Conservation (phyloP, 495 filamentous ascomycete genomes). For the Xylaria intraflava region DNA sequence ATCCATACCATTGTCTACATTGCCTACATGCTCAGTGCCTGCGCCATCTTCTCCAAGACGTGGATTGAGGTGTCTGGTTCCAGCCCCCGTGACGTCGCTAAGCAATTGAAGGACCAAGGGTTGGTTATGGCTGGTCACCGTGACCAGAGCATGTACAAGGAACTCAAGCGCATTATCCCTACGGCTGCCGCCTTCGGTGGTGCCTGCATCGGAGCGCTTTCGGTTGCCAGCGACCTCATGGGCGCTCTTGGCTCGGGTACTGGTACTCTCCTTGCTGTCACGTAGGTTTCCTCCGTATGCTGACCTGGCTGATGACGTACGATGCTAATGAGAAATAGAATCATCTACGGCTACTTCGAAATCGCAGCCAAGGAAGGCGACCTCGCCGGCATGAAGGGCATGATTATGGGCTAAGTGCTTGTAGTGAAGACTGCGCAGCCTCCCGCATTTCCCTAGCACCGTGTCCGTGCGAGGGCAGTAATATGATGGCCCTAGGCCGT, state of each 20-base stretch:
- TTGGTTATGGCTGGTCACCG: constrained; percentile 99
- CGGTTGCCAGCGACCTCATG: constrained; percentile 89
- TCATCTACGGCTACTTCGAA: constrained; percentile 98
- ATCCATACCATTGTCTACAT: constrained; percentile 96
- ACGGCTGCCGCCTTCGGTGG: constrained; percentile 98
- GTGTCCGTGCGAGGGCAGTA: constrained; percentile 18
- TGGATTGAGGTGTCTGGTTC: constrained; percentile 99
- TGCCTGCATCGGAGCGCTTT: constrained; percentile 97
- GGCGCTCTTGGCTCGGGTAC: constrained; percentile 95
- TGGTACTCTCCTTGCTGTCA: constrained; percentile 96
- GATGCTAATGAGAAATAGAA: constrained; percentile 47
- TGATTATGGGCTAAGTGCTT: constrained; percentile 57
- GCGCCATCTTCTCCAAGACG: constrained; percentile 98
- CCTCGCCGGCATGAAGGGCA: constrained; percentile 83
- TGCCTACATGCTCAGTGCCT: constrained; percentile 92
- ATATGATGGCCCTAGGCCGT: constrained; percentile 19
- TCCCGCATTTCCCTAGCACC: constrained; percentile 7
- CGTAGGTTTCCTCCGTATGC: constrained; percentile 61
- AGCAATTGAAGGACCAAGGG: constrained; percentile 99
- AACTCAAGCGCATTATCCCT: constrained; percentile 97
- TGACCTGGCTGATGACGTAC: neutral
- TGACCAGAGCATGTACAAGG: constrained; percentile 99
- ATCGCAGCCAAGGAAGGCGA: constrained; percentile 98
- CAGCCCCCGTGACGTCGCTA: constrained; percentile 94
- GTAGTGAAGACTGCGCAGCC: constrained; percentile 4